Base-by-base conservation (phyloP, 2,329 filamentous ascomycete species). In the Clarireedia monteithiana region DNA sequence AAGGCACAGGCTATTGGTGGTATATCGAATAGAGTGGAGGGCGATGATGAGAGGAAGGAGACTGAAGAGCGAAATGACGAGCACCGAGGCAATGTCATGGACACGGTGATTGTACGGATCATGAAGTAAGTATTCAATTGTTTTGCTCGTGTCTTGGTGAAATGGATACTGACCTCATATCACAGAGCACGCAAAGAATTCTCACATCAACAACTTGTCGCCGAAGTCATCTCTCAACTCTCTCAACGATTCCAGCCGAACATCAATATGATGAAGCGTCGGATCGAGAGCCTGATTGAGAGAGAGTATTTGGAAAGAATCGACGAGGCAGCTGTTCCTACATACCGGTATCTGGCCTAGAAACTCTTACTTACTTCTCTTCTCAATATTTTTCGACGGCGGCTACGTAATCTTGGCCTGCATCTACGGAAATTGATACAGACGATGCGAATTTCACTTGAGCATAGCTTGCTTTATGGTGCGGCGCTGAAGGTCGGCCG, bases 11-110 rank as follows among this genome's bases (percentile, higher is more conserved):
- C 94, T 5, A 87, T 96, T 63, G 88, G 78, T 51, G 72, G 83
- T 50, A 82, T 84, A 1, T 81, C 85, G 17, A 95, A 90, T 69
- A 94, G 90, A 72, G 88, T 95, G 0, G 92, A 97, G 72, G 89
- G 83, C 52, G 75, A 81, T 61, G 76, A 81, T 3, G 83, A 87
- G 70, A 75, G 84, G 48, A 84, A 82, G 70, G 82, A 82, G 51
- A 92, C 88, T 0, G 85, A 91, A 69, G 81, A 85, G 64, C 88
- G 86, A 75, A 90, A 88, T 62, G 82, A 88, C 63, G 83, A 89
- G 68, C 84, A 81, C 23, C 77, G 88, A 60, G 80, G 79, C 46
- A 84, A 87, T 67, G 80, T 86, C 42, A 82, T 91, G 24, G 88
- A 92, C 65, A 87, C 88, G 6, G 86, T 86, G 4, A 77, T 92